Conservation (phyloP, 2,329 filamentous ascomycete genomes). For the Aspergillus flavus region DNA sequence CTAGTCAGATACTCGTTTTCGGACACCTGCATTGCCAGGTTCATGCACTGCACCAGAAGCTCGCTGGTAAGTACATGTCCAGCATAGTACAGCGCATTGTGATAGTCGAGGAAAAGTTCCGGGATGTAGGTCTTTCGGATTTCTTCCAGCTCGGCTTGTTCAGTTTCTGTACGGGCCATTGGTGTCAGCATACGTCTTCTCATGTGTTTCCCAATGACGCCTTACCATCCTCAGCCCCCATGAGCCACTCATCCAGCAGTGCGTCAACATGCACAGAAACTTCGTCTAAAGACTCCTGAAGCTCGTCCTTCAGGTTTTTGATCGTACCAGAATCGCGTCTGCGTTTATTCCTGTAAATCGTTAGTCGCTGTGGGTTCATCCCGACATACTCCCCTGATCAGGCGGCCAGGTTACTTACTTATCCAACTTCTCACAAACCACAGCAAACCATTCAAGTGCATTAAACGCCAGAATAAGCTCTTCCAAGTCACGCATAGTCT, state of each 20-base stretch:
- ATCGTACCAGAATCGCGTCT: conserved; percentile 37
- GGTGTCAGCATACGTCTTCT: neutral
- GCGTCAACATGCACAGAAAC: conserved; percentile 62
- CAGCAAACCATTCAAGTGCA: conserved; percentile 67
- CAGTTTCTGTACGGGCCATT: conserved; percentile 46
- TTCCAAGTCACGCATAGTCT: conserved; percentile 70
- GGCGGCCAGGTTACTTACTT: conserved; percentile 33
- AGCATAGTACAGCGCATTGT: conserved; percentile 77
- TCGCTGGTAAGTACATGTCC: conserved; percentile 75
- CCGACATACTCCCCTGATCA: neutral
- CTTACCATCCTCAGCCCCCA: conserved; percentile 59
- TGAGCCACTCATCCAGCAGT: conserved; percentile 66
- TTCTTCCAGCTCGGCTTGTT: conserved; percentile 62
- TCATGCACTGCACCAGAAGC: conserved; percentile 81
- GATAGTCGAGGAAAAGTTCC: conserved; percentile 81
- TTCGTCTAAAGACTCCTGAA: conserved; percentile 58
- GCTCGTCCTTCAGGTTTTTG: conserved; percentile 57
- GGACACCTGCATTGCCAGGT: conserved; percentile 77
- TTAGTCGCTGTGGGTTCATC: conserved; percentile 18
- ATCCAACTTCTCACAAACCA: conserved; percentile 52
- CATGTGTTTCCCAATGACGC: neutral
- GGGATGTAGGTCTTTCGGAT: conserved; percentile 81
- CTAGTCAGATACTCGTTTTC: conserved; percentile 67
- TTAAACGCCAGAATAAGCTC: conserved; percentile 67
- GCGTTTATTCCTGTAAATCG: conserved; percentile 28